Percentiles rank a stretch among this genome's conserved stretches.
phyloP scores from a whole-genome alignment of 2,329 filamentous ascomycete species.

The Cordyceps militaris region DNA sequence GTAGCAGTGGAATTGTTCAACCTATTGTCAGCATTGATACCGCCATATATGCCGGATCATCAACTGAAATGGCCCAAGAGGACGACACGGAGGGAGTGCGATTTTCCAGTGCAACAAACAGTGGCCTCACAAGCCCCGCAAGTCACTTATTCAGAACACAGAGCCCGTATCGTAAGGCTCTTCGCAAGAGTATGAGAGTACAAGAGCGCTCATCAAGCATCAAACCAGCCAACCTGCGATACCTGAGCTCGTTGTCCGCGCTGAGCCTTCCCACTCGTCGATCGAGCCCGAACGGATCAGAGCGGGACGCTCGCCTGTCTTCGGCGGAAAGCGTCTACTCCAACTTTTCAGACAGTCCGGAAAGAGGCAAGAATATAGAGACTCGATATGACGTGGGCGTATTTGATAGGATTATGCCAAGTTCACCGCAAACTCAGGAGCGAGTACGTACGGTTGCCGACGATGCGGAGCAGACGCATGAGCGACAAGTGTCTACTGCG shows the following conservation, averaged over 20 bases:
- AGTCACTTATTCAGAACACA: slow-evolving; percentile 46
- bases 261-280: slow-evolving; percentile 33
- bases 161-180: slow-evolving; percentile 48
- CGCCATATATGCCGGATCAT: neutral
- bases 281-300: slow-evolving; percentile 33
- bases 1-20: neutral
- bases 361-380: slow-evolving; percentile 16
- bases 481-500: slow-evolving; percentile 32
- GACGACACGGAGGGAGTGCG: neutral
- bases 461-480: slow-evolving; percentile 17
- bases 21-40: neutral
- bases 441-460: neutral
- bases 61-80: neutral
- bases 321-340: slow-evolving; percentile 48
- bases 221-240: slow-evolving; percentile 25
- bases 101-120: slow-evolving; percentile 1
- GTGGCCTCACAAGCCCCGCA: slow-evolving; percentile 37
- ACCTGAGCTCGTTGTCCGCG: slow-evolving; percentile 34
- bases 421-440: neutral
- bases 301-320: slow-evolving; percentile 29
- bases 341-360: slow-evolving; percentile 15
- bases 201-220: slow-evolving; percentile 12
- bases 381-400: neutral
- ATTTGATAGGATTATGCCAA: neutral
- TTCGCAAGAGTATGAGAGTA: slow-evolving; percentile 39